phyloP scores from a whole-genome alignment of 202 grass and related monocot species.

The Panicum virgatum region DNA sequence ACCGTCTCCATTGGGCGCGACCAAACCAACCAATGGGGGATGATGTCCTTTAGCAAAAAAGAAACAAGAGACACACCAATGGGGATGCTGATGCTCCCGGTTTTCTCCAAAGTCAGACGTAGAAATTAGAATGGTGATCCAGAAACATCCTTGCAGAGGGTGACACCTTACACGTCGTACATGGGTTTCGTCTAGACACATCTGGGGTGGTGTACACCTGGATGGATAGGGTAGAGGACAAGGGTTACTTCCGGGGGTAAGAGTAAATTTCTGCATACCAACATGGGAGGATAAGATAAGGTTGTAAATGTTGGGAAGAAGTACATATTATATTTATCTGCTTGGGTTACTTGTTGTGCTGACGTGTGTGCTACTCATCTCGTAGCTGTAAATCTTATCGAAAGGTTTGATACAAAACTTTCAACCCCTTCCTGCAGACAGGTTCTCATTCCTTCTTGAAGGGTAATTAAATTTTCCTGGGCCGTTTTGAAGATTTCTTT shows the following conservation, averaged over 20 bases:
- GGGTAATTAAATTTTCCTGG: background rate
- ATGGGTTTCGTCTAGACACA: background rate
- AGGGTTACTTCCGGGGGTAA: background rate
- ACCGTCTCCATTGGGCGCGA: background rate
- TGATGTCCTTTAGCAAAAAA: too few relatives aligned
- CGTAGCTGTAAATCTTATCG: conserved; percentile 22
- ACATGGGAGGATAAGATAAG: conserved; percentile 31
- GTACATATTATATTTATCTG: background rate
- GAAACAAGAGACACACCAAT: too few relatives aligned
- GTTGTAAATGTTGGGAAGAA: background rate
- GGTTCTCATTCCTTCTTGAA: background rate
- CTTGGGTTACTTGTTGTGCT: background rate
- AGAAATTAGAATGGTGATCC: background rate
- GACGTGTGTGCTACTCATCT: conserved; percentile 4
- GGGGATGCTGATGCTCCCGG: background rate
- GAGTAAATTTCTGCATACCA: background rate
- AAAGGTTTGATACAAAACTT: background rate
- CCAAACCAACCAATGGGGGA: background rate
- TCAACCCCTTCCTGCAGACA: background rate
- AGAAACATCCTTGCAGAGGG: background rate
- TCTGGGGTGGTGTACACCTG: background rate
- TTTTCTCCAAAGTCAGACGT: background rate
- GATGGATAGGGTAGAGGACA: background rate
- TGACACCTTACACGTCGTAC: background rate
- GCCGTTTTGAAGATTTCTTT: background rate